Evolutionary conservation across 345 rosid species (phyloP).

Genomic region (Isatis tinctoria): DNA sequence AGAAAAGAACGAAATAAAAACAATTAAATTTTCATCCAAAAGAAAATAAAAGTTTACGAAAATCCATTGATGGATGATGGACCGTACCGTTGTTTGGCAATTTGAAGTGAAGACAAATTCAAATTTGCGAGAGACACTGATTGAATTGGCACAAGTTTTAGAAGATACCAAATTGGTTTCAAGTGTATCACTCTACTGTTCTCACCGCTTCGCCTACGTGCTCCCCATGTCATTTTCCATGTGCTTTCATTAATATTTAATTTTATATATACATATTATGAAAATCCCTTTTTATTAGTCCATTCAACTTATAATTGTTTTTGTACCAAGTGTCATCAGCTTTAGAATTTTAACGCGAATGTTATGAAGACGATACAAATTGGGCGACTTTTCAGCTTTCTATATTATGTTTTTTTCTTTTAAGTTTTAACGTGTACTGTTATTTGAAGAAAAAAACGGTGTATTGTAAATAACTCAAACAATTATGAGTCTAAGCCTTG

Average conservation of each 20-base stretch:
- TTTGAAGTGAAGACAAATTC: constrained; percentile 20
- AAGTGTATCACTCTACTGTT: constrained; percentile 2
- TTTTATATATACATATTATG: not conserved
- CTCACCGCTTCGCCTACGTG: constrained; percentile 23
- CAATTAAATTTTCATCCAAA: not conserved
- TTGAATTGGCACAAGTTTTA: constrained; percentile 8
- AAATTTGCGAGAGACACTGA: not conserved
- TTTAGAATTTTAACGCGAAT: not conserved
- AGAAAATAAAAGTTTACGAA: not conserved
- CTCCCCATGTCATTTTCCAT: constrained; percentile 24
- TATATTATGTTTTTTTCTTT: not conserved
- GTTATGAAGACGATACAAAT: not conserved
- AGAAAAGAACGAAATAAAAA: not conserved
- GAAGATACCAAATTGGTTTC: constrained; percentile 7
- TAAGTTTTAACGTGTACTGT: not conserved
- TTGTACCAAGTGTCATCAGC: not conserved
- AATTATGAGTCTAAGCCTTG: not conserved
- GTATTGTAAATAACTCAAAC: not conserved
- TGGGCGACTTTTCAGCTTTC: not conserved
- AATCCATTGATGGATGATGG: constrained; percentile 14
- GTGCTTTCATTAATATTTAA: not conserved
- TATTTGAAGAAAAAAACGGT: not conserved
- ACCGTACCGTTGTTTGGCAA: constrained; percentile 22
- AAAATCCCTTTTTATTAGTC: not conserved
- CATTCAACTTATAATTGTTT: not conserved